These are phyloP conservation scores for Sarcodon aspratus DNA, from an alignment of 768 basidiomycete genomes.

Conservation along the genomic window DNA sequence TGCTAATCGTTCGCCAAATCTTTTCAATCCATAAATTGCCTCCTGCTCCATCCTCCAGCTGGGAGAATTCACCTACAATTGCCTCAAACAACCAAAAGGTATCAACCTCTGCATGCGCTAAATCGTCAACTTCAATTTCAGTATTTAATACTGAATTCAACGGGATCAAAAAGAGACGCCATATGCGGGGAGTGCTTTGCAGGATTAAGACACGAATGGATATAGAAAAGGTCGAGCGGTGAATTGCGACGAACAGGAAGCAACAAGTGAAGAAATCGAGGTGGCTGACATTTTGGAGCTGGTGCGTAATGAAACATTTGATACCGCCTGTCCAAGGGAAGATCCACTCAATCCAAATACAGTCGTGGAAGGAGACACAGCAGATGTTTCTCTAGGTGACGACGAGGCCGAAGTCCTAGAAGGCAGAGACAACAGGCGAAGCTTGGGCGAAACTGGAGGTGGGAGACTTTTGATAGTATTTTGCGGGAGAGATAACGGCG, in stretches of 20 bases:
- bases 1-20: conserved; percentile 44
- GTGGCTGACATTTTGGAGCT: background rate
- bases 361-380: conserved; percentile 5
- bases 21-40: conserved; percentile 51
- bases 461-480: conserved; percentile 15
- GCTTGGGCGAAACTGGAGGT: background rate
- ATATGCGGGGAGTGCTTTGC: conserved; percentile 57
- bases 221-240: conserved; percentile 29
- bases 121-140: conserved; percentile 50
- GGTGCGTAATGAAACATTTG: background rate
- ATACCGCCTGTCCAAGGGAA: background rate
- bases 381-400: background rate
- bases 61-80: conserved; percentile 59
- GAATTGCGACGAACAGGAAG: background rate
- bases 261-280: background rate
- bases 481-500: conserved; percentile 32
- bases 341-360: background rate
- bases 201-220: conserved; percentile 64
- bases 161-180: conserved; percentile 58
- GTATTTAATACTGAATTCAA: conserved; percentile 50
- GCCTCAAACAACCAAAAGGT: conserved; percentile 77
- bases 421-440: background rate
- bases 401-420: background rate
- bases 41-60: conserved; percentile 60
- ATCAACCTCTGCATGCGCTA: conserved; percentile 65